phyloP scores from a whole-genome alignment of 257 asterid genomes.

The Gentiana macrophylla region DNA sequence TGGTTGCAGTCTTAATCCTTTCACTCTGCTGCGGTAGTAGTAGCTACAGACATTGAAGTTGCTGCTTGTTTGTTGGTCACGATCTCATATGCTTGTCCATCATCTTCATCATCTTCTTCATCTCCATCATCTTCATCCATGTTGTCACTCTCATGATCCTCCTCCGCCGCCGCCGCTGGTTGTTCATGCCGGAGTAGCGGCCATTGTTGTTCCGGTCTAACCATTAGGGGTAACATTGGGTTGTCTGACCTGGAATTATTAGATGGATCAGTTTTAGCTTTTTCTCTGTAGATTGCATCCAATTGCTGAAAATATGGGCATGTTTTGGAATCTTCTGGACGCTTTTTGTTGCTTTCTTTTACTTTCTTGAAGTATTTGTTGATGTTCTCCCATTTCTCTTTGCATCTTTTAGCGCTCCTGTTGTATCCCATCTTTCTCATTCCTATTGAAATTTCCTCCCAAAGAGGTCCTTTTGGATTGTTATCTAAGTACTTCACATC shows the following conservation, averaged over 20 bases:
- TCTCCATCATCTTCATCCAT: slow-evolving; percentile 27
- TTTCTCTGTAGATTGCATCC: slow-evolving; percentile 69
- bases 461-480: slow-evolving; percentile 85
- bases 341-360: slow-evolving; percentile 67
- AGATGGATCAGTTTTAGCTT: slow-evolving; percentile 24
- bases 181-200: slow-evolving; percentile 31
- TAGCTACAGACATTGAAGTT: slow-evolving; percentile 27
- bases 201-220: slow-evolving; percentile 92
- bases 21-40: slow-evolving; percentile 21
- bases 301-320: slow-evolving; percentile 88
- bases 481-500: slow-evolving; percentile 74
- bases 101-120: slow-evolving; percentile 22
- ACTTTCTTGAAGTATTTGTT: slow-evolving; percentile 92
- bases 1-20: too few species aligned
- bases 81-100: slow-evolving; percentile 52
- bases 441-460: slow-evolving; percentile 83
- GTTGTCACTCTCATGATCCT: slow-evolving; percentile 22
- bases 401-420: slow-evolving; percentile 77
- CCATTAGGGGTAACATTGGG: slow-evolving; percentile 57
- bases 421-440: slow-evolving; percentile 67
- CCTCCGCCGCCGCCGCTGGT: slow-evolving; percentile 11
- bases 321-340: slow-evolving; percentile 84
- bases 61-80: slow-evolving; percentile 36
- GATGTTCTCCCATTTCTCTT: slow-evolving; percentile 98
- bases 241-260: neutral